A percentile compares a stretch with the other conserved stretches of the same genome.
Conservation (phyloP, 345 rosid species). For the Corchorus capsularis region DNA sequence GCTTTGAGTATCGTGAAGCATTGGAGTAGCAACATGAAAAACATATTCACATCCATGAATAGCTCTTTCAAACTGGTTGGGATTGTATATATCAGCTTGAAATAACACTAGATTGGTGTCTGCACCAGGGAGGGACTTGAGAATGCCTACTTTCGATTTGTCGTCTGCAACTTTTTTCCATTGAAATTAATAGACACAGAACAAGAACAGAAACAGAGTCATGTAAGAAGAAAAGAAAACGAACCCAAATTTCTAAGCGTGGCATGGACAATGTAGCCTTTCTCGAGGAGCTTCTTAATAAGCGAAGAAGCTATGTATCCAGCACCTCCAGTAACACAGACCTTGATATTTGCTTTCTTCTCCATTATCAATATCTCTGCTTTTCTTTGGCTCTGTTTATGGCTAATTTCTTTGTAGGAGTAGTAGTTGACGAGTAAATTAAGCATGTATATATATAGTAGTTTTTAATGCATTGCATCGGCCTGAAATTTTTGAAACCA, state of each 20-base stretch:
- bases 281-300: slow-evolving; percentile 33
- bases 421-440: no score
- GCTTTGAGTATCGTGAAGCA: neutral
- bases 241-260: slow-evolving; percentile 36
- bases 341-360: slow-evolving; percentile 10
- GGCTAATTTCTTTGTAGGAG: no score
- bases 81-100: slow-evolving; percentile 33
- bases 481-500: no score
- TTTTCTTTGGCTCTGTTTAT: no score
- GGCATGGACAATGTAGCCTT: slow-evolving; percentile 37
- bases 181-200: neutral
- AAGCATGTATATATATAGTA: no score
- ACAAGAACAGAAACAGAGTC: no score
- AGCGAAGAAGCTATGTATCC: slow-evolving; percentile 41
- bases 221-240: neutral
- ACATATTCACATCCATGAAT: slow-evolving; percentile 23
- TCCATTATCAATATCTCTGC: slow-evolving; percentile 8
- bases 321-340: slow-evolving; percentile 44
- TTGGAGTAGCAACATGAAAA: slow-evolving; percentile 23
- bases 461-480: no score
- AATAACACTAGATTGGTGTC: slow-evolving; percentile 31
- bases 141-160: slow-evolving; percentile 23
- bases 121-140: slow-evolving; percentile 36
- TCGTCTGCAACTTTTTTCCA: slow-evolving; percentile 28
- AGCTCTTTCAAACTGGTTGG: slow-evolving; percentile 21